A percentile compares a stretch with the other conserved stretches of the same genome.
These are phyloP conservation scores for Phytopythium kandeliae DNA, from an alignment of 352 stramenopile genomes.

Conservation along the genomic window DNA sequence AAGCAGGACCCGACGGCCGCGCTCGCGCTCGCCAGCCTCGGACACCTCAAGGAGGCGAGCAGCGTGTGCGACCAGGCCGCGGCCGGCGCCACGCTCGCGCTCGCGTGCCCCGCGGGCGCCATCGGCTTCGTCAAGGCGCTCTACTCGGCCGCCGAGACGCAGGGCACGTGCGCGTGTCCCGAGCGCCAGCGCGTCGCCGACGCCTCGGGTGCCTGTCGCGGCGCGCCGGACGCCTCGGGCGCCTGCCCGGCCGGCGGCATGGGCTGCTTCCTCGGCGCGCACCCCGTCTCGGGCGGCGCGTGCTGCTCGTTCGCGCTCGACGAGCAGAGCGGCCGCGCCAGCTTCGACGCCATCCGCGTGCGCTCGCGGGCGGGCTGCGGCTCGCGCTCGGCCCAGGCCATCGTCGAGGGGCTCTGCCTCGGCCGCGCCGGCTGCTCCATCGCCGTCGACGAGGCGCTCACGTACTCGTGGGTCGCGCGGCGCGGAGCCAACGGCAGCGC, in stretches of 20 bases:
- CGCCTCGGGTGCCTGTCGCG: slow-evolving; percentile 44
- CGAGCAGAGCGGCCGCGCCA: slow-evolving; percentile 17
- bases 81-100: slow-evolving; percentile 36
- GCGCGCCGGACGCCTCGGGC: slow-evolving; percentile 11
- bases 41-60: slow-evolving; percentile 61
- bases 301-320: slow-evolving; percentile 53
- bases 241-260: slow-evolving; percentile 35
- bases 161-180: slow-evolving; percentile 63
- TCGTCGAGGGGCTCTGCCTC: slow-evolving; percentile 67
- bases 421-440: slow-evolving; percentile 62
- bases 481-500: slow-evolving; percentile 16
- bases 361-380: slow-evolving; percentile 28
- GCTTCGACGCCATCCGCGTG: slow-evolving; percentile 59
- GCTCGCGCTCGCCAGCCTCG: slow-evolving; percentile 77
- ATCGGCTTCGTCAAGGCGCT: slow-evolving; percentile 76
- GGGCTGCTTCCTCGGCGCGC: slow-evolving; percentile 61
- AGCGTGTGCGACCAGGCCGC: slow-evolving; percentile 65
- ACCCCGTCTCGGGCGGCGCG: slow-evolving; percentile 52
- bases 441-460: slow-evolving; percentile 48
- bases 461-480: slow-evolving; percentile 48
- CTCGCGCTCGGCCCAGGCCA: slow-evolving; percentile 44
- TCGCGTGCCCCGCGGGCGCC: slow-evolving; percentile 61
- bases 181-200: slow-evolving; percentile 61
- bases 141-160: slow-evolving; percentile 55
- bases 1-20: slow-evolving; percentile 64